These are phyloP conservation scores for Quercus aquifolioides DNA, from an alignment of 306 rosid genomes.

Conservation along the genomic window DNA sequence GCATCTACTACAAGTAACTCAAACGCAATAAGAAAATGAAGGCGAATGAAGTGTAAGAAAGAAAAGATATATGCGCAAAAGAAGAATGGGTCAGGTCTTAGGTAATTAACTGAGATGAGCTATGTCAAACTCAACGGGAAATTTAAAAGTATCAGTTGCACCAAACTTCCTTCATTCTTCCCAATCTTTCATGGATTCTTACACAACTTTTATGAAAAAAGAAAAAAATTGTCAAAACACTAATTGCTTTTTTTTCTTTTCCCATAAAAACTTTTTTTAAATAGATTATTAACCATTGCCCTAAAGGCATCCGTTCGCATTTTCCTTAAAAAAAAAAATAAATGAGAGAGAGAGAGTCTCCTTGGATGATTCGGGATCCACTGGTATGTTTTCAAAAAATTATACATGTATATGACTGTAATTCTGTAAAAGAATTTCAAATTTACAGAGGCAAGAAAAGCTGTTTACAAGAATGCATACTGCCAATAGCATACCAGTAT, in stretches of 20 bases:
- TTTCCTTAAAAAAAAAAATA: too few relatives aligned
- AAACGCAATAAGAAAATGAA: background rate
- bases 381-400: too few relatives aligned
- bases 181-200: conserved; percentile 31
- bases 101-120: conserved; percentile 42
- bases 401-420: background rate
- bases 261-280: too few relatives aligned
- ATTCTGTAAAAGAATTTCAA: background rate
- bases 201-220: too few relatives aligned
- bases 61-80: background rate
- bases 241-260: too few relatives aligned
- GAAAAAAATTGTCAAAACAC: too few relatives aligned
- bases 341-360: too few relatives aligned
- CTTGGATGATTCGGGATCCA: too few relatives aligned
- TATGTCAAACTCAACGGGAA: conserved; percentile 28
- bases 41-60: background rate
- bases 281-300: too few relatives aligned
- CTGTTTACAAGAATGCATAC: background rate
- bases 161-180: conserved; percentile 74
- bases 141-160: conserved; percentile 70
- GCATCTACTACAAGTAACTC: background rate
- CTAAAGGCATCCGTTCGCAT: too few relatives aligned
- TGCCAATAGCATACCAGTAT: background rate
- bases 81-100: background rate
- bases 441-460: background rate